Percentiles rank a stretch among this genome's conserved stretches.
Conservation (phyloP, 768 basidiomycete species). For the Lactifluus rugatus region DNA sequence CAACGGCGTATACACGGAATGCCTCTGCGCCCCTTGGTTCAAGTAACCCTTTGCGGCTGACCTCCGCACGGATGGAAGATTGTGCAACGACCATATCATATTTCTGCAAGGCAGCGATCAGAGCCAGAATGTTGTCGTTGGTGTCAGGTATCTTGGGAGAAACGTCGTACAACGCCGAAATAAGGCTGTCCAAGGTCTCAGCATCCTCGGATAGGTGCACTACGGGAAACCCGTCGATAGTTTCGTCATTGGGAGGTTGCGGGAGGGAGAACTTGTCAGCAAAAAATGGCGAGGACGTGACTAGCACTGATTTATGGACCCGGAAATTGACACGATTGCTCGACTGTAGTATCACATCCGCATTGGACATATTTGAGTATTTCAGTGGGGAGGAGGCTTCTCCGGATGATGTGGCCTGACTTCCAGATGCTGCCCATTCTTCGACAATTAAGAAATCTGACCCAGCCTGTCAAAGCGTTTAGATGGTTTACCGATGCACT, state of each 20-base stretch:
- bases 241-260: neutral
- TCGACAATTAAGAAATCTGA: too few relatives aligned
- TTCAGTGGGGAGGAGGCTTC: too few relatives aligned
- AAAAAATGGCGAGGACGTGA: neutral
- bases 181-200: neutral
- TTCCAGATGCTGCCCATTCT: too few relatives aligned
- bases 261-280: neutral
- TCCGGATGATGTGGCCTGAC: too few relatives aligned
- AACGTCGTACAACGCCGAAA: neutral
- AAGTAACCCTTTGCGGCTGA: neutral
- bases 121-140: neutral
- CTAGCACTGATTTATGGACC: neutral
- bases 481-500: too few relatives aligned
- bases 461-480: too few relatives aligned
- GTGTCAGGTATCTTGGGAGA: neutral
- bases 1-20: neutral
- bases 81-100: slow-evolving; percentile 1
- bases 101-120: neutral
- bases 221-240: neutral
- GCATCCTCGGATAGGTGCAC: neutral
- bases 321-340: neutral
- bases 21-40: neutral
- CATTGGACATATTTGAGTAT: neutral
- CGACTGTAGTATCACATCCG: slow-evolving; percentile 1
- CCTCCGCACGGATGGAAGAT: neutral